A percentile compares a stretch with the other conserved stretches of the same genome.
phyloP scores from a whole-genome alignment of 805 yeast species.

The Maudiozyma saulgeensis region DNA sequence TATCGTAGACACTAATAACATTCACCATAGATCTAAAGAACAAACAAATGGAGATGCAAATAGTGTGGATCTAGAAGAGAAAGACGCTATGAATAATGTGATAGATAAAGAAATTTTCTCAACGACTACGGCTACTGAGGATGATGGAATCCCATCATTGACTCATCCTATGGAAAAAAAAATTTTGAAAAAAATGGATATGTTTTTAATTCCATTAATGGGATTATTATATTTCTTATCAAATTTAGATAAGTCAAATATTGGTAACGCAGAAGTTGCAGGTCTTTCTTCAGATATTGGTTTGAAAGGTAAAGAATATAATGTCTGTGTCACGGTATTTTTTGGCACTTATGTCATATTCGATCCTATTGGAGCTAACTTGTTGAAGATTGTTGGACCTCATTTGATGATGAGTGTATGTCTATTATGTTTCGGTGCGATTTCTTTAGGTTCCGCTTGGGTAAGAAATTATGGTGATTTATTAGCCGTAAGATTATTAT shows the following conservation, averaged over 20 bases:
- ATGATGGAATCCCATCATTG: slow-evolving; percentile 19
- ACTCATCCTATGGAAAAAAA: slow-evolving; percentile 26
- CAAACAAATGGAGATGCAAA: not conserved
- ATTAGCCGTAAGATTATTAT: slow-evolving; percentile 37
- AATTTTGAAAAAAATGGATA: slow-evolving; percentile 36
- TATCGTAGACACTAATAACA: not conserved
- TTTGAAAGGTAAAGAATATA: slow-evolving; percentile 33
- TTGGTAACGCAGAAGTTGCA: slow-evolving; percentile 50
- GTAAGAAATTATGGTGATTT: slow-evolving; percentile 34
- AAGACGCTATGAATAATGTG: not conserved
- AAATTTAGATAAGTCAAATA: slow-evolving; percentile 45
- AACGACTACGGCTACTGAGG: slow-evolving; percentile 18
- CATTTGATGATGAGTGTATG: slow-evolving; percentile 28
- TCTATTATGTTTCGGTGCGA: slow-evolving; percentile 31
- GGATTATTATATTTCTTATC: slow-evolving; percentile 37
- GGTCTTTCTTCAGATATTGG: slow-evolving; percentile 38
- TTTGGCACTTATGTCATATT: slow-evolving; percentile 37
- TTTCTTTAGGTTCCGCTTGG: slow-evolving; percentile 36
- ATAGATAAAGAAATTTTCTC: slow-evolving; percentile 14
- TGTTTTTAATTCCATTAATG: slow-evolving; percentile 35
- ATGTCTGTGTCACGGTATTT: slow-evolving; percentile 37
- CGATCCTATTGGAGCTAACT: slow-evolving; percentile 32
- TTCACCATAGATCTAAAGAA: not conserved
- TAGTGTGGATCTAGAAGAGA: not conserved
- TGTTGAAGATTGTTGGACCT: slow-evolving; percentile 32